Conservation (phyloP, 768 basidiomycete species). For the Collybiopsis luxurians region DNA sequence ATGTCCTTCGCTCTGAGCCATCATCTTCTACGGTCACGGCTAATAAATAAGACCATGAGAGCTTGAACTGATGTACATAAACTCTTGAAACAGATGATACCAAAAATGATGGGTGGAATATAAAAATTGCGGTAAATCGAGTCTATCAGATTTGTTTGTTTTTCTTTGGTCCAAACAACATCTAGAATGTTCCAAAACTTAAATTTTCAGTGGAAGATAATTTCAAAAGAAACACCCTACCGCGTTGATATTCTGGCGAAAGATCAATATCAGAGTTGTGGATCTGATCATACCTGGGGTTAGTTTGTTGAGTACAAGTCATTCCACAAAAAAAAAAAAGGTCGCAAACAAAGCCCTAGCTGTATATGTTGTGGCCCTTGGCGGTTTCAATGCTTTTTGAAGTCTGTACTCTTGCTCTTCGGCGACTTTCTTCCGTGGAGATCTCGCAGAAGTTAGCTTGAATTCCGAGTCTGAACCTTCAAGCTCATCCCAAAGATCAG, state of each 20-base stretch:
- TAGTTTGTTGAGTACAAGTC: neutral
- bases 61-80: neutral
- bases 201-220: neutral
- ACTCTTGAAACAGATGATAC: conserved; percentile 27
- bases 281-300: conserved; percentile 53
- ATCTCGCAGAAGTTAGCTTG: neutral
- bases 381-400: conserved; percentile 48
- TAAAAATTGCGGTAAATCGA: conserved; percentile 79
- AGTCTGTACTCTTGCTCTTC: conserved; percentile 23
- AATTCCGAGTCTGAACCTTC: neutral
- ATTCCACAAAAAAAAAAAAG: conserved; percentile 15
- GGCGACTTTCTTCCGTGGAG: neutral
- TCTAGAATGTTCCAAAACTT: conserved; percentile 33
- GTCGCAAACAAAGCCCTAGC: conserved; percentile 59
- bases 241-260: conserved; percentile 79
- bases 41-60: conserved; percentile 14
- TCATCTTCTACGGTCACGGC: conserved; percentile 55
- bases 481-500: conserved; percentile 3
- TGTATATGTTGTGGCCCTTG: conserved; percentile 62
- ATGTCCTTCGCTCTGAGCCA: conserved; percentile 62
- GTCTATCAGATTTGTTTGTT: conserved; percentile 75
- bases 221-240: conserved; percentile 25
- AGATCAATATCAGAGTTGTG: conserved; percentile 61
- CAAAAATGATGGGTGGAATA: conserved; percentile 71
- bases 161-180: conserved; percentile 76